These are phyloP conservation scores for Gamsiella multidivaricata DNA, from an alignment of 192 early-diverging fungal genomes.

Conservation along the genomic window DNA sequence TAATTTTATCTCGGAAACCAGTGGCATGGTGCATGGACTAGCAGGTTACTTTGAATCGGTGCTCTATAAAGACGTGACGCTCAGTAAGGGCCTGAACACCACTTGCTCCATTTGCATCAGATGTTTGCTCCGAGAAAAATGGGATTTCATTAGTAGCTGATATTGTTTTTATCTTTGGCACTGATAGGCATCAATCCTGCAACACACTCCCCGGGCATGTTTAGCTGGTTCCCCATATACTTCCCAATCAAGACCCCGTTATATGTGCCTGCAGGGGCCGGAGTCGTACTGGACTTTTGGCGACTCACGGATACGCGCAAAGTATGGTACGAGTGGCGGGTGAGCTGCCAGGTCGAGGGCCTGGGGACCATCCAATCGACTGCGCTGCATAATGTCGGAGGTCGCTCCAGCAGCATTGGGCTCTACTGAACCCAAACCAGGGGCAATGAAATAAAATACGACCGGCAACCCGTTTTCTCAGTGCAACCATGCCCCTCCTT, in stretches of 20 bases:
- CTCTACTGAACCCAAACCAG: constrained; percentile 7
- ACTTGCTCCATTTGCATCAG: too few species aligned
- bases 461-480: too few species aligned
- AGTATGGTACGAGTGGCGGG: constrained; percentile 98
- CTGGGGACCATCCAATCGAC: constrained; percentile 55
- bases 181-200: constrained; percentile 81
- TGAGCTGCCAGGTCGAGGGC: constrained; percentile 40
- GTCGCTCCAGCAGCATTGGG: constrained; percentile 84
- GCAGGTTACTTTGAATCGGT: constrained; percentile 97
- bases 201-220: constrained; percentile 93
- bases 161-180: too few species aligned
- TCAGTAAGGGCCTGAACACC: constrained; percentile 60
- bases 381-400: constrained; percentile 75
- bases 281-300: constrained; percentile 86
- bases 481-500: too few species aligned
- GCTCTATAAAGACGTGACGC: constrained; percentile 85
- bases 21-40: constrained; percentile 88
- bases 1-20: constrained; percentile 64
- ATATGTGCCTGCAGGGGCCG: constrained; percentile 66
- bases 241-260: constrained; percentile 88
- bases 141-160: too few species aligned
- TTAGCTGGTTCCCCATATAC: constrained; percentile 98
- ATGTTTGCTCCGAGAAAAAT: too few species aligned
- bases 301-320: constrained; percentile 78
- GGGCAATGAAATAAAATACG: background rate